Base-by-base conservation (phyloP, 169 alveolate species). In the Plasmodium inui region DNA sequence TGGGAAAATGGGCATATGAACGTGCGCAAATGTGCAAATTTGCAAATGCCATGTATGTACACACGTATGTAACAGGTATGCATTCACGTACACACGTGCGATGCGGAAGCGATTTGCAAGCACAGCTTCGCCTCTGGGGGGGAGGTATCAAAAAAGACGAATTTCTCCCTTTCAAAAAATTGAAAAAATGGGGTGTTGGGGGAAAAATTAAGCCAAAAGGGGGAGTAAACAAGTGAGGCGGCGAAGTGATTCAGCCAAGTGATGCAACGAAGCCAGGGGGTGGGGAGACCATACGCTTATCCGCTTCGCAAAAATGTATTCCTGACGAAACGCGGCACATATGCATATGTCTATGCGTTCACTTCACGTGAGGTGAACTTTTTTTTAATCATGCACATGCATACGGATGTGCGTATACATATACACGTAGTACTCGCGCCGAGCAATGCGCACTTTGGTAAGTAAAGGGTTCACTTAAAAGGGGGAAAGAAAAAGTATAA, bases 191-290 rank as follows among this genome's bases (percentile, higher is more conserved):
- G 28, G 76, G 37, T 14, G 44, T 26, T 34, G 41, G 57, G 44
- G 30, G 55, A 83, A 67, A 83, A 81, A 17, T 50, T 50, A 81
- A 46, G 88, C 88, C 92, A 83, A 83, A 83, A 83, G 46, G 61
- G 30, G 26, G 30, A 19, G 71, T 30, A 82, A 41, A 82, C 3
- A 53, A 53, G 70, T 19, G 73, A 57, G 1, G 32, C 73, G 22
- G 17, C 7, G 73, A 57, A 57, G 22, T 19, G 73, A 7, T 4
- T 0, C 73, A 2, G 17, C 0, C 7, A 19, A 19, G 22, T 46
- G 57, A 12, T 2, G 34, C 14, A 37, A 61, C 4, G 76, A 61
- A 61, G 10, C n/a, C 76, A 26, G 10, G 34, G 76, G 34, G 17
- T 22, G 76, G 34, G 30, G 70, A 82, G 55, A 82, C 12, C 19